Conservation (phyloP, 768 basidiomycete species). For the Suillus subalutaceus region DNA sequence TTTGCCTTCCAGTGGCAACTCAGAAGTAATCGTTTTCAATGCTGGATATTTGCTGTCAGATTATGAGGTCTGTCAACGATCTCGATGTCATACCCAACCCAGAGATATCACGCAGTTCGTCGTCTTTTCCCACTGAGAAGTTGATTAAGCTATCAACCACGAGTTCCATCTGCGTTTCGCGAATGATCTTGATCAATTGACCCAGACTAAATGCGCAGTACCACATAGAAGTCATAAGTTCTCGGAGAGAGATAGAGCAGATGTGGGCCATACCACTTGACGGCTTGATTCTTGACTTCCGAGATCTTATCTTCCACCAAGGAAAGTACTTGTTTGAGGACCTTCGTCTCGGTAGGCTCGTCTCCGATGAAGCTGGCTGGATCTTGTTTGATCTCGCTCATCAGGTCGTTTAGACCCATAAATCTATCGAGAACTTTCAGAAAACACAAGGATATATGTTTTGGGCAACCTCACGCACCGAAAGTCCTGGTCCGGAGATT, state of each 20-base stretch:
- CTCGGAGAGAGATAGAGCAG: background rate
- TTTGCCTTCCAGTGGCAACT: slow-evolving; percentile 81
- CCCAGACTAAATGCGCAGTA: slow-evolving; percentile 63
- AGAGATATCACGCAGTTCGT: slow-evolving; percentile 93
- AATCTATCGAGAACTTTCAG: slow-evolving; percentile 57
- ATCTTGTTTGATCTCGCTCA: slow-evolving; percentile 85
- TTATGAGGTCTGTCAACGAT: background rate
- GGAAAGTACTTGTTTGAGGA: slow-evolving; percentile 80
- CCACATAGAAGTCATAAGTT: slow-evolving; percentile 2
- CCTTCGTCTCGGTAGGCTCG: slow-evolving; percentile 81
- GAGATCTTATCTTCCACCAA: slow-evolving; percentile 95
- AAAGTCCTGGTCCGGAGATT: slow-evolving; percentile 90
- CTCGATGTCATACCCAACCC: slow-evolving; percentile 64
- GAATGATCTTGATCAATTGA: slow-evolving; percentile 87
- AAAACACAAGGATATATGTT: slow-evolving; percentile 22
- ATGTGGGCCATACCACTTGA: slow-evolving; percentile 75
- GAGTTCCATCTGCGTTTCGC: slow-evolving; percentile 77
- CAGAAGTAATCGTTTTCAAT: slow-evolving; percentile 92
- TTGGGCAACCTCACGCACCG: slow-evolving; percentile 49
- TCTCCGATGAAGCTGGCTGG: slow-evolving; percentile 77
- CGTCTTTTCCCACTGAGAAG: slow-evolving; percentile 84
- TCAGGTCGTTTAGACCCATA: slow-evolving; percentile 96
- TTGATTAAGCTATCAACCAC: slow-evolving; percentile 91
- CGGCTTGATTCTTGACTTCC: slow-evolving; percentile 97
- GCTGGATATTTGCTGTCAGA: slow-evolving; percentile 47